These are phyloP conservation scores for Neostapfia colusana DNA, from an alignment of 176 grass and related monocot genomes.

Conservation along the genomic window DNA sequence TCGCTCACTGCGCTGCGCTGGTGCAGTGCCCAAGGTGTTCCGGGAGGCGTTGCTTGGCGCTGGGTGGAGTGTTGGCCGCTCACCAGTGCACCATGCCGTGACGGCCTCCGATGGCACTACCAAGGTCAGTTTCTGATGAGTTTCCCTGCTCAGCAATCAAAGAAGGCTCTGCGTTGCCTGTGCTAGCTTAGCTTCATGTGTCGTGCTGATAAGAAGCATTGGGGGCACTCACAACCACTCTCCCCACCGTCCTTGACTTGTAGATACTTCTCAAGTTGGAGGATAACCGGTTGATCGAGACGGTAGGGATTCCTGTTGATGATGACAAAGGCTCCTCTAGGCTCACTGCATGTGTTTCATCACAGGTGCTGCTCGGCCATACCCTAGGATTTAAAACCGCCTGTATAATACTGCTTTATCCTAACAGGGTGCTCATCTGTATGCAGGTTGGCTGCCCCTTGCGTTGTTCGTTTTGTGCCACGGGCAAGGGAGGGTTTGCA, in stretches of 20 bases:
- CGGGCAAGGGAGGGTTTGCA: conserved; percentile 87
- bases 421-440: background rate
- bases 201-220: background rate
- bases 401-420: too few relatives aligned
- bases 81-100: conserved; percentile 69
- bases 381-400: background rate
- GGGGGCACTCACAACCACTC: background rate
- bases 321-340: conserved; percentile 64
- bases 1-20: background rate
- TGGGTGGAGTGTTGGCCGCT: conserved; percentile 78
- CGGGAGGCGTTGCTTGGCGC: conserved; percentile 60
- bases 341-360: conserved; percentile 88
- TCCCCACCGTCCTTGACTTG: conserved; percentile 29
- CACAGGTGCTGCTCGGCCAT: conserved; percentile 54
- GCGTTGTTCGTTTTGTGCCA: conserved; percentile 87
- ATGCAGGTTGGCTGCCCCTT: conserved; percentile 86
- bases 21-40: conserved; percentile 77
- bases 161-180: too few relatives aligned
- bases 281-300: conserved; percentile 90
- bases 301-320: conserved; percentile 81
- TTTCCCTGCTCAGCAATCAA: too few relatives aligned
- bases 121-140: conserved; percentile 62
- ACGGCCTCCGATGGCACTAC: conserved; percentile 75
- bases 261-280: conserved; percentile 96
- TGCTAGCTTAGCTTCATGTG: too few relatives aligned